Conservation (phyloP, 2,329 filamentous ascomycete genomes). For the Ceratocystis harringtonii region DNA sequence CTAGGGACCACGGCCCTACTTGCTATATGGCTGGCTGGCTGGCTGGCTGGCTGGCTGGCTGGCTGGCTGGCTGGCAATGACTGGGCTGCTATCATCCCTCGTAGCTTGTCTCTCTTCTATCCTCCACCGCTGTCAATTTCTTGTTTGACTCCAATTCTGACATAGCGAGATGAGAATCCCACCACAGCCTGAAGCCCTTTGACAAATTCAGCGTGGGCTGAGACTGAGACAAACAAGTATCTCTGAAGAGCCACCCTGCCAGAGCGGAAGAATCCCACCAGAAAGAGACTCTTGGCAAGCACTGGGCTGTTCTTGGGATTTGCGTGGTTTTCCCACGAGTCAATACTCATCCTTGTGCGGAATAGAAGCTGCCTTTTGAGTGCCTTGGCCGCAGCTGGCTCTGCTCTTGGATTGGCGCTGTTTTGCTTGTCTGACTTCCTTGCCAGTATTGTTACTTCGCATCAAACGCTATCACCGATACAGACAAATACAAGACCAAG, state of each 20-base stretch:
- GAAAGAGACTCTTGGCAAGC: too few species aligned
- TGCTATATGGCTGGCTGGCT: background rate
- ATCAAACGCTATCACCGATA: too few species aligned
- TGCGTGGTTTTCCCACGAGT: too few species aligned
- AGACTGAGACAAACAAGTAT: background rate
- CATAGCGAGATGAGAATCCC: conserved; percentile 2
- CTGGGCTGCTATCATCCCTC: background rate
- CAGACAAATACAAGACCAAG: too few species aligned
- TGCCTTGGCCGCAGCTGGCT: too few species aligned
- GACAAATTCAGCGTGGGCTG: background rate
- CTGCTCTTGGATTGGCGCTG: too few species aligned
- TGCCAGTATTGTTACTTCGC: too few species aligned
- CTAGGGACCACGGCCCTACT: background rate
- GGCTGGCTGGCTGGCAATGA: background rate
- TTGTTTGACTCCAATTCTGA: conserved; percentile 1
- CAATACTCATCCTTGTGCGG: too few species aligned
- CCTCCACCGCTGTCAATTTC: background rate
- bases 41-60: background rate
- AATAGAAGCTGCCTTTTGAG: too few species aligned
- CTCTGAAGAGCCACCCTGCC: background rate
- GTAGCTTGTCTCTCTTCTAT: background rate
- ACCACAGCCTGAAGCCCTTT: background rate
- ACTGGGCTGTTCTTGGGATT: too few species aligned
- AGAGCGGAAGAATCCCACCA: too few species aligned
- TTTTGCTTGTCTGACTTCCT: too few species aligned